A percentile compares a stretch with the other conserved stretches of the same genome.
These are phyloP conservation scores for Sutorius australiensis DNA, from an alignment of 768 basidiomycete species.

Conservation along the genomic window DNA sequence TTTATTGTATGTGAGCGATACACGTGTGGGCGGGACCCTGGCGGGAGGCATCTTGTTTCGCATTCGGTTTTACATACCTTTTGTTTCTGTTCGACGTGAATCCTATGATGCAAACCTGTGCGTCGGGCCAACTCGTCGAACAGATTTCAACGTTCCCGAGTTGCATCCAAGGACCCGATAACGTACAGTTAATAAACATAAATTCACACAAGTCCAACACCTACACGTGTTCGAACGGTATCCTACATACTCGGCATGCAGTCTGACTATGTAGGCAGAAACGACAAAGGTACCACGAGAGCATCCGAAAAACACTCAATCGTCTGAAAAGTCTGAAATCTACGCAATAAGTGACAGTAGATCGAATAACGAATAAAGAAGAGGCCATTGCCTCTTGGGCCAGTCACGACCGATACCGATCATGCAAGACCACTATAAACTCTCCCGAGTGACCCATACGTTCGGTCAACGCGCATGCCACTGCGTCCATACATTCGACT, in stretches of 20 bases:
- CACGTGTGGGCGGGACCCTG: too few relatives aligned
- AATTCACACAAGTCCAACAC: neutral
- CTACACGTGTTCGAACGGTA: neutral
- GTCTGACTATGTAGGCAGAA: neutral
- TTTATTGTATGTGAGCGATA: too few relatives aligned
- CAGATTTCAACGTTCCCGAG: neutral
- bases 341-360: neutral
- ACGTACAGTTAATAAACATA: neutral
- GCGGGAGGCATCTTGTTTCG: too few relatives aligned
- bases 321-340: neutral
- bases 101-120: too few relatives aligned
- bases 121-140: neutral
- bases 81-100: too few relatives aligned
- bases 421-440: too few relatives aligned
- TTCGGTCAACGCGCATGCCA: constrained; percentile 3
- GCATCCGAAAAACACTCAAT: neutral
- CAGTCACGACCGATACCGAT: too few relatives aligned
- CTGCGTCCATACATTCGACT: constrained; percentile 15
- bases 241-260: neutral
- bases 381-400: neutral
- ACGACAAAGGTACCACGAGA: neutral
- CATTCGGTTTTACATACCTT: too few relatives aligned
- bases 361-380: neutral
- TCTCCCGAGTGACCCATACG: neutral
- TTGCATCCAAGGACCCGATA: neutral